A percentile compares a stretch with the other conserved stretches of the same genome.
These are phyloP conservation scores for Fistulifera solaris DNA, from an alignment of 108 stramenopile genomes.

Conservation along the genomic window DNA sequence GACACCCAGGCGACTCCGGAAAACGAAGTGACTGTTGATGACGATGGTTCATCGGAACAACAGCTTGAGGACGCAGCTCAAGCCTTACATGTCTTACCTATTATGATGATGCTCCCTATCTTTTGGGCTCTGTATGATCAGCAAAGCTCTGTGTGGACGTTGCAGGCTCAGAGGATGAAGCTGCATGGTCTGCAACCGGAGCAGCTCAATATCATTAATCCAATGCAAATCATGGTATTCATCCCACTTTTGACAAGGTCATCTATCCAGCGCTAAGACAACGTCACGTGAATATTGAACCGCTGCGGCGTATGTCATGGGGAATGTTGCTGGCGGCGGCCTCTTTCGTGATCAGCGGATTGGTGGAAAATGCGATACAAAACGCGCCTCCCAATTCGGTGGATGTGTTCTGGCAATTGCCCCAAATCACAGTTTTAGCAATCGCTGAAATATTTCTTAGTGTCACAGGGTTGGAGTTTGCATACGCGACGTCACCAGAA, in stretches of 20 bases:
- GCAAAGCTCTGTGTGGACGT: conserved; percentile 55
- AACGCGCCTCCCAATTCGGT: conserved; percentile 8
- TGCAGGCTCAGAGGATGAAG: conserved; percentile 49
- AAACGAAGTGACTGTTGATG: not conserved
- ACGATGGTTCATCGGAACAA: not conserved
- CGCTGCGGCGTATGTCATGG: conserved; percentile 40
- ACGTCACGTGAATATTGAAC: conserved; percentile 19
- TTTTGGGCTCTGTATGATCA: conserved; percentile 75
- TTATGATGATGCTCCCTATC: conserved; percentile 40
- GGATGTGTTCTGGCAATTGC: conserved; percentile 51
- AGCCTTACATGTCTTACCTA: conserved; percentile 30
- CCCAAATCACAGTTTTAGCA: conserved; percentile 52
- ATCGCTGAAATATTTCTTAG: conserved; percentile 51
- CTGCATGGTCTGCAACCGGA: conserved; percentile 45
- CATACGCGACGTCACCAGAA: conserved; percentile 42
- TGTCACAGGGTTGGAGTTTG: conserved; percentile 53
- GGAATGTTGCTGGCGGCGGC: conserved; percentile 50
- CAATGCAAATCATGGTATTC: conserved; percentile 47
- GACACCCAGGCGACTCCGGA: not conserved
- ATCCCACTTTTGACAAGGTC: conserved; percentile 51
- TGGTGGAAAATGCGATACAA: conserved; percentile 38
- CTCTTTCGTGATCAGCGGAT: conserved; percentile 33
- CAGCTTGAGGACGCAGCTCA: conserved; percentile 26
- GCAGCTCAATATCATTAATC: conserved; percentile 45
- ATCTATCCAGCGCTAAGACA: conserved; percentile 46